phyloP scores from a whole-genome alignment of 2,329 filamentous ascomycete genomes.

The Amesomyces nigricolor region DNA sequence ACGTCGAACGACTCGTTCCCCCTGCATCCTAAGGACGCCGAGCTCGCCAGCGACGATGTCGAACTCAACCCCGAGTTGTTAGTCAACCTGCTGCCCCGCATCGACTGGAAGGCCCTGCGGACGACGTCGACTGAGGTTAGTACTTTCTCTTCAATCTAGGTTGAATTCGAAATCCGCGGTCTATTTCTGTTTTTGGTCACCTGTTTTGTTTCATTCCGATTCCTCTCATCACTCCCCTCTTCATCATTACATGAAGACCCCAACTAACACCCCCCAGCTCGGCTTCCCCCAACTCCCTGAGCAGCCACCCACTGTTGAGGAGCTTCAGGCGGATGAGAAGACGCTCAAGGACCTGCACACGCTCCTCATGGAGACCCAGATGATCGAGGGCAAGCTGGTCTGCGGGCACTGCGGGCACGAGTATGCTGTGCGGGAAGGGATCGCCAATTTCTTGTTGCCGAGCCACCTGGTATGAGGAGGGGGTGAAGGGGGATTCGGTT shows the following conservation, averaged over 20 bases:
- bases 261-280: slow-evolving; percentile 46
- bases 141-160: slow-evolving; percentile 13
- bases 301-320: slow-evolving; percentile 55
- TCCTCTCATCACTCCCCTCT: background rate
- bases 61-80: slow-evolving; percentile 78
- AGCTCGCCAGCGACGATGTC: slow-evolving; percentile 78
- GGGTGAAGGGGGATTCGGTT: too few species aligned
- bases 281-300: slow-evolving; percentile 70
- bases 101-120: slow-evolving; percentile 82
- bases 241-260: background rate
- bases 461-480: slow-evolving; percentile 69
- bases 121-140: slow-evolving; percentile 71
- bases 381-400: slow-evolving; percentile 80
- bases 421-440: slow-evolving; percentile 91
- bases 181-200: too few species aligned
- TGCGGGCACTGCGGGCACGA: slow-evolving; percentile 91
- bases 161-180: background rate
- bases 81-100: slow-evolving; percentile 73
- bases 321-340: slow-evolving; percentile 60
- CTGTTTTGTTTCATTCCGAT: background rate
- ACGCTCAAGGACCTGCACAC: slow-evolving; percentile 72
- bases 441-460: slow-evolving; percentile 91
- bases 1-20: slow-evolving; percentile 73
- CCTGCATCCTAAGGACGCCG: slow-evolving; percentile 85
- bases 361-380: slow-evolving; percentile 81